Evolutionary conservation across 83 land plant species (phyloP).

Genomic region (Isoetes engelmannii): DNA sequence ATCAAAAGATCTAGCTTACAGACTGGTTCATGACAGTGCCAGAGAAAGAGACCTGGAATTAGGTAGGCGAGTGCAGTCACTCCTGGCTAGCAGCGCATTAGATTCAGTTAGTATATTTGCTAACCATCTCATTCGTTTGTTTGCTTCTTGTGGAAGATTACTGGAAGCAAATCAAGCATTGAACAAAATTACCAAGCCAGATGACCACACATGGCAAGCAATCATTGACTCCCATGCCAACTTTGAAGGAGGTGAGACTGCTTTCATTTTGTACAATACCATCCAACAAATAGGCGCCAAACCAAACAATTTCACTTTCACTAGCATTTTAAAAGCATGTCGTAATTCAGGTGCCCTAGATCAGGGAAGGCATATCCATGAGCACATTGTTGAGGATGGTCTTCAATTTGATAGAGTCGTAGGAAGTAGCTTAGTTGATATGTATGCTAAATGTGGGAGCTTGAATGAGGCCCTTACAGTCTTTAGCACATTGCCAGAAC

Average conservation of each 20-base stretch:
- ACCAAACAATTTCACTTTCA: constrained; percentile 57
- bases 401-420: constrained; percentile 36
- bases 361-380: constrained; percentile 41
- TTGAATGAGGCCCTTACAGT: constrained; percentile 51
- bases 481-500: constrained; percentile 44
- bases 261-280: constrained; percentile 29
- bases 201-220: too few species aligned
- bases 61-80: too few species aligned
- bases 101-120: too few species aligned
- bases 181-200: too few species aligned
- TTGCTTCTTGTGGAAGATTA: too few species aligned
- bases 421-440: constrained; percentile 49
- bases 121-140: too few species aligned
- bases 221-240: too few species aligned
- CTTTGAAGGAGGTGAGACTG: constrained; percentile 46
- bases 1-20: too few species aligned
- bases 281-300: constrained; percentile 32
- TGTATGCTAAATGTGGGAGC: constrained; percentile 48
- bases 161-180: too few species aligned
- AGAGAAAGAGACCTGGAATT: too few species aligned
- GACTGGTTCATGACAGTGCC: too few species aligned
- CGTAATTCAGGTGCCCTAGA: constrained; percentile 28
- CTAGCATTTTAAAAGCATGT: constrained; percentile 53
- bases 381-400: constrained; percentile 41
- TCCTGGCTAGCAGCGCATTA: too few species aligned